Evolutionary conservation across 768 basidiomycete genomes (phyloP).

Genomic region (Stropharia rugosoannulata): DNA sequence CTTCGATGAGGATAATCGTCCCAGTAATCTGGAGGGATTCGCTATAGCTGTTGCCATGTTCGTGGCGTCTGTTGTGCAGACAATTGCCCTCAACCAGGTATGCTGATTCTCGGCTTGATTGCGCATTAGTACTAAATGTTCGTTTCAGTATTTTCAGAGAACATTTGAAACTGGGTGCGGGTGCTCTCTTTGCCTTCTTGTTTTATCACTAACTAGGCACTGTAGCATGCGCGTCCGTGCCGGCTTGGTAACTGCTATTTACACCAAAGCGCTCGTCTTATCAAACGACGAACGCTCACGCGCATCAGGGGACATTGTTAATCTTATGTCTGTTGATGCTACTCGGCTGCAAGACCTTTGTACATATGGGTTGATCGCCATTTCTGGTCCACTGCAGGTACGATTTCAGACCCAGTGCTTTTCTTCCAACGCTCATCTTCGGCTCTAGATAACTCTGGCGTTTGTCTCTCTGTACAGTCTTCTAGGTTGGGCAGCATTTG

Average conservation of each 20-base stretch:
- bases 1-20: constrained; percentile 28
- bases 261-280: constrained; percentile 81
- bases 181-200: background rate
- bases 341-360: constrained; percentile 78
- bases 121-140: background rate
- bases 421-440: background rate
- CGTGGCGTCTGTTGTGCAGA: constrained; percentile 72
- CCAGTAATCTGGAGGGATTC: constrained; percentile 64
- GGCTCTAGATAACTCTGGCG: constrained; percentile 71
- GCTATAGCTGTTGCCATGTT: constrained; percentile 81
- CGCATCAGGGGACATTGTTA: constrained; percentile 90
- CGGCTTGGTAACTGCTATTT: constrained; percentile 83
- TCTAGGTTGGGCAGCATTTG: constrained; percentile 89
- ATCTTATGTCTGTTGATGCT: constrained; percentile 89
- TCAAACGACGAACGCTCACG: constrained; percentile 83
- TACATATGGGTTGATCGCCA: constrained; percentile 78
- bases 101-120: background rate
- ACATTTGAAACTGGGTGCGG: constrained; percentile 69
- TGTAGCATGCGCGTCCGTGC: constrained; percentile 87
- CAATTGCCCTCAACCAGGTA: constrained; percentile 78
- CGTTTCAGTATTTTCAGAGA: constrained; percentile 75
- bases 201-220: background rate
- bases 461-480: constrained; percentile 89
- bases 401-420: constrained; percentile 4
- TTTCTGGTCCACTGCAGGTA: constrained; percentile 87